phyloP scores from a whole-genome alignment of 2,329 filamentous ascomycete species.

The Colletotrichum tropicale region DNA sequence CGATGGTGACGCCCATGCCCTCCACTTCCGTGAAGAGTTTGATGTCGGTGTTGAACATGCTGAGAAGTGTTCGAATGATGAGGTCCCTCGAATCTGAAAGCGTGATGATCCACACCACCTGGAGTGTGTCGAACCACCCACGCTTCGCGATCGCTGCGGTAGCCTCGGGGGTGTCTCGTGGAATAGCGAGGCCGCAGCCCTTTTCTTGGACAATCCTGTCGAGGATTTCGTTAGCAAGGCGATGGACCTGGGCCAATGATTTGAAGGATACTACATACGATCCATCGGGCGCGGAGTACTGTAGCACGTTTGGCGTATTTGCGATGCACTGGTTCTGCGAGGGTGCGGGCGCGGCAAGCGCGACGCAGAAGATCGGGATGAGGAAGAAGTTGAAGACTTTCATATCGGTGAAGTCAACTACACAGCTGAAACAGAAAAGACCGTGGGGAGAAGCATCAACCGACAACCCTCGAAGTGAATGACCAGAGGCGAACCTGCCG shows the following conservation, averaged over 20 bases:
- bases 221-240: background rate
- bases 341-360: background rate
- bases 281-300: background rate
- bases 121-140: background rate
- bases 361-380: background rate
- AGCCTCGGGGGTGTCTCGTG: background rate
- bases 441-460: background rate
- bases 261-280: background rate
- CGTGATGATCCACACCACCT: background rate
- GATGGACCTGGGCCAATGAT: accelerated
- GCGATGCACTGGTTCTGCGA: background rate
- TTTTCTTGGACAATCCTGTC: background rate
- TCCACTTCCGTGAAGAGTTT: background rate
- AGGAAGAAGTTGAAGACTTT: background rate
- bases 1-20: background rate
- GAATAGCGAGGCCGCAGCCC: background rate
- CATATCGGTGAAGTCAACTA: background rate
- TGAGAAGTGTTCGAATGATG: background rate
- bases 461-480: background rate
- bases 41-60: background rate
- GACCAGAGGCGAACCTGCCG: background rate
- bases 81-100: background rate
- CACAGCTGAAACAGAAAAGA: background rate
- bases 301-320: background rate
- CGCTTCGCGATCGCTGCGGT: background rate